Conservation (phyloP, 106 monocot genomes). For the Posidonia australis region DNA sequence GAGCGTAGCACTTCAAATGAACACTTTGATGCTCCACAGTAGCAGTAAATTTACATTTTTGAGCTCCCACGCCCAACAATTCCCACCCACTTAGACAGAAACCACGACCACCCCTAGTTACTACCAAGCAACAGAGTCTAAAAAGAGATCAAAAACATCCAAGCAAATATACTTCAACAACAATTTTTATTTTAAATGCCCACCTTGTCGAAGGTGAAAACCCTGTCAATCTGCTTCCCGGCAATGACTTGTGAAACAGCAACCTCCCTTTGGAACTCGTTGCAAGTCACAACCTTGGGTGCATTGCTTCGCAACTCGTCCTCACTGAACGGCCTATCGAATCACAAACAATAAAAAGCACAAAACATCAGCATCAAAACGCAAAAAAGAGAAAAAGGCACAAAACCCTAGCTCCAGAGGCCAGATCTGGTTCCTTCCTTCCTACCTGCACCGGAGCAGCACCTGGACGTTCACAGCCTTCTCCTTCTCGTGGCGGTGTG, state of each 20-base stretch:
- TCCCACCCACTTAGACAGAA: too few relatives aligned
- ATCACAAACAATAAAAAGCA: neutral
- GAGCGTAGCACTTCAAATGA: too few relatives aligned
- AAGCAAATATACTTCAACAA: too few relatives aligned
- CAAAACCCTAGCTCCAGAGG: neutral
- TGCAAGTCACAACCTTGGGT: slow-evolving; percentile 91
- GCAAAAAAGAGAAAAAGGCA: neutral
- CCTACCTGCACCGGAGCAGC: slow-evolving; percentile 93
- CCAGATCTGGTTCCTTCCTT: neutral
- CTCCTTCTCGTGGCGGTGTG: slow-evolving; percentile 62
- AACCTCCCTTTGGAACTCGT: slow-evolving; percentile 83
- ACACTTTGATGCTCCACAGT: too few relatives aligned
- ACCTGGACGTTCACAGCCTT: slow-evolving; percentile 98
- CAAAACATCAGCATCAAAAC: neutral
- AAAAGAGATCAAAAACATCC: too few relatives aligned
- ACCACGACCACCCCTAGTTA: too few relatives aligned
- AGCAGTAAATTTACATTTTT: too few relatives aligned
- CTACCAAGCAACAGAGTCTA: too few relatives aligned
- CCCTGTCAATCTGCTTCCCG: slow-evolving; percentile 77
- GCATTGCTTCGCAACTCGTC: slow-evolving; percentile 83
- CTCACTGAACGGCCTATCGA: slow-evolving; percentile 68
- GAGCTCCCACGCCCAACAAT: too few relatives aligned
- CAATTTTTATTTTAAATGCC: neutral
- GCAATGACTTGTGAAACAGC: slow-evolving; percentile 74
- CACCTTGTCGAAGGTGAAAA: slow-evolving; percentile 98